Base-by-base conservation (phyloP, 768 basidiomycete genomes). In the Sporobolomyces roseus region DNA sequence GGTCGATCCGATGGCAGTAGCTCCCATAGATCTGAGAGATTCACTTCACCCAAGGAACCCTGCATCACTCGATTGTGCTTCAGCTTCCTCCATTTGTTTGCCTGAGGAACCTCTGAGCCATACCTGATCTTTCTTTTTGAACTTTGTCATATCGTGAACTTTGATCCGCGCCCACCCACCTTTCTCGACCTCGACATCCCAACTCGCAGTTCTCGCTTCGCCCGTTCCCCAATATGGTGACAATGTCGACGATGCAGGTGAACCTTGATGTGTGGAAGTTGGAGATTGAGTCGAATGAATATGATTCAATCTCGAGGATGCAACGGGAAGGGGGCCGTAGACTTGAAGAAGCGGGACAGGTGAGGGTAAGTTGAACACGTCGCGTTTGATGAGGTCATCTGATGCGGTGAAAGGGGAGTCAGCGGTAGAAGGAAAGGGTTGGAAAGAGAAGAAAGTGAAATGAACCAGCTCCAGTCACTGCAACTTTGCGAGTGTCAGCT, bases 321-420 rank as follows among this genome's bases (percentile, higher is more conserved):
- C 38, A 10, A 19, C 48, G 4, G 23, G 52, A 17, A 35, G 14
- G 2, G 58, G 58, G 10, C 6, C 30, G 46, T 29, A 69, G 46
- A 61, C 13, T 32, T 61, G 68, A 6, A 69, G 68, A 45, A 69
- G 25, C 2, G 58, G 58, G 35, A 69, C 64, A 0, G 68, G 68
- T 6, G 63, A 61, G 4, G 68, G 68, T 8, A 69, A 58, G 16
- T 38, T 48, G 49, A 73, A 73, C 25, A 73, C 68, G 17, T 73
- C 71, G 8, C 71, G 71, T 65, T 73, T 73, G 67, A 73, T 68
- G 14, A 73, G 48, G 30, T 73, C 67, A 41, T 73, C 71, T 73
- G 67, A 23, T 21, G 9, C 25, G 49, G 8, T 19, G 21, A 1
- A 29, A 23, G 30, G 5, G 32, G n/a, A 7, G 35, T 59, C 10